Conservation (phyloP, 176 grass and related monocot species). For the Avena eriantha region DNA sequence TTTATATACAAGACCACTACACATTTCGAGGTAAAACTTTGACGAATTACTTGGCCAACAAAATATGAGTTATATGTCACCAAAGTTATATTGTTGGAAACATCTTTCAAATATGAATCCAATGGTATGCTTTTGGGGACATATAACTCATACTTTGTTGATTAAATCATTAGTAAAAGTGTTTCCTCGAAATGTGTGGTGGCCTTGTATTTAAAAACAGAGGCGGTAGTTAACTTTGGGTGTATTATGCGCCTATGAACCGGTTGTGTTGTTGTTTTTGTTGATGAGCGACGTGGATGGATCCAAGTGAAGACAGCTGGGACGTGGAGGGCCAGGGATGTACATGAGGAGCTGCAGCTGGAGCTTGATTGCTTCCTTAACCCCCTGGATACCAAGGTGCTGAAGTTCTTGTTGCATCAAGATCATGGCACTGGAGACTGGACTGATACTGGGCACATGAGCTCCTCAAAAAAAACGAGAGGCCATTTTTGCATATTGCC, state of each 20-base stretch:
- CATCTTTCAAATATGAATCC: too few relatives aligned
- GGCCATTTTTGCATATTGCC: background rate
- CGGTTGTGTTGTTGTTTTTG: background rate
- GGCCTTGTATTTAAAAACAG: too few relatives aligned
- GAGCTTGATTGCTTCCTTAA: background rate
- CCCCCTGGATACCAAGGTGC: background rate
- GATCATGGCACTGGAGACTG: background rate
- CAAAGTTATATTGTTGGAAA: too few relatives aligned
- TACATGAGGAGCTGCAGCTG: background rate
- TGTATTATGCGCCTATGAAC: background rate
- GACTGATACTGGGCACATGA: background rate
- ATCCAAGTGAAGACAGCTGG: background rate
- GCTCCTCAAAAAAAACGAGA: background rate
- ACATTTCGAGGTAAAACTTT: too few relatives aligned
- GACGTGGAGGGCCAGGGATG: background rate
- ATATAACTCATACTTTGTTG: too few relatives aligned
- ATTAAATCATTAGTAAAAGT: too few relatives aligned
- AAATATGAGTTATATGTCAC: too few relatives aligned
- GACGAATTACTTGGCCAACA: too few relatives aligned
- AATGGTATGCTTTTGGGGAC: too few relatives aligned
- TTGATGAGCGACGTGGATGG: too few relatives aligned
- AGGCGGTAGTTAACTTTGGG: background rate
- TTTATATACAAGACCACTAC: too few relatives aligned
- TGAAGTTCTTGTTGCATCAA: background rate
- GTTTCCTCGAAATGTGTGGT: too few relatives aligned